Percentiles rank a stretch among this genome's conserved stretches.
These are phyloP conservation scores for Xylariaceae sp. DNA, from an alignment of 2,329 filamentous ascomycete genomes.

Conservation along the genomic window DNA sequence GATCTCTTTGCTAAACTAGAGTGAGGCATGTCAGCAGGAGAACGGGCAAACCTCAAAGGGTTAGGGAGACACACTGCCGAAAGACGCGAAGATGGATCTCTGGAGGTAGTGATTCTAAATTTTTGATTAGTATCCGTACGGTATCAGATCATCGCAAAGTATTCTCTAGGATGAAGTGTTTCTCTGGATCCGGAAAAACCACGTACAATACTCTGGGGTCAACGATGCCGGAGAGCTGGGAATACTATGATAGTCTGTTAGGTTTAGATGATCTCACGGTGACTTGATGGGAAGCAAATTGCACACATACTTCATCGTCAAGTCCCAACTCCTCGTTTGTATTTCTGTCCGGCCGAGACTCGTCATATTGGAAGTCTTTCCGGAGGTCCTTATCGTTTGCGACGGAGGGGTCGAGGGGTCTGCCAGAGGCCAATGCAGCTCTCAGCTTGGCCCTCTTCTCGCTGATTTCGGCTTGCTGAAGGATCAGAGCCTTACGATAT, in stretches of 20 bases:
- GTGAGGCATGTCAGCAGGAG: not conserved
- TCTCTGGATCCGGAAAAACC: no score
- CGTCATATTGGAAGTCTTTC: slow-evolving; percentile 91
- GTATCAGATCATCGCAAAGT: no score
- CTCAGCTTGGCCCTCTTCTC: slow-evolving; percentile 87
- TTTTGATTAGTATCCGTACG: no score
- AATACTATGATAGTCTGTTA: slow-evolving; percentile 46
- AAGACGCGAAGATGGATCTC: slow-evolving; percentile 79
- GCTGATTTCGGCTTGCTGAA: slow-evolving; percentile 87
- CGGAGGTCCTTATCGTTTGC: slow-evolving; percentile 82
- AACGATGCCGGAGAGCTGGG: slow-evolving; percentile 82
- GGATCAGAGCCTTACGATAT: slow-evolving; percentile 79
- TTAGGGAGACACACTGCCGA: slow-evolving; percentile 41
- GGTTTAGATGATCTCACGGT: not conserved
- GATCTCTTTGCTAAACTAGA: slow-evolving; percentile 81
- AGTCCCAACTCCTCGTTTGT: slow-evolving; percentile 67
- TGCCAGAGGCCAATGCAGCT: slow-evolving; percentile 81
- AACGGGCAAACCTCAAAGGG: no score
- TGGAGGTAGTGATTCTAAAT: slow-evolving; percentile 70
- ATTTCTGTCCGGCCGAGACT: slow-evolving; percentile 66
- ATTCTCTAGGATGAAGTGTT: no score
- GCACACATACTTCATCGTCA: slow-evolving; percentile 63
- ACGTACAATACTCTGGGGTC: slow-evolving; percentile 71
- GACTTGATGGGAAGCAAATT: not conserved
- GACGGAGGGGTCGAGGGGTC: slow-evolving; percentile 74